Base-by-base conservation (phyloP, 1,284 basidiomycete species). In the Athelia psychrophila region DNA sequence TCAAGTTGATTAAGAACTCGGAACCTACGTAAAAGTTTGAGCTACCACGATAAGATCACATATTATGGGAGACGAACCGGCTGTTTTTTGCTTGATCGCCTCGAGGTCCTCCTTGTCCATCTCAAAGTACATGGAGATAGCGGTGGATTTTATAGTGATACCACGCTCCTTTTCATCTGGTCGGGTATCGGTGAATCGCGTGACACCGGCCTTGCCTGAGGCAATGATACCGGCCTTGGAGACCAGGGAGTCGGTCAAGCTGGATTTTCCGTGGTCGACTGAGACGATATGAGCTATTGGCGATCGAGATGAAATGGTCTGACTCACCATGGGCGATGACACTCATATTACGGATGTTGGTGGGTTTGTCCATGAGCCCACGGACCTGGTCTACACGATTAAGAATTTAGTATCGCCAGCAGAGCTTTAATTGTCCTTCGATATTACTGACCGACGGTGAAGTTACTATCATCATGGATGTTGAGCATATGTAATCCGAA, bases 231-330 rank as follows among this genome's bases (percentile, higher is more conserved):
- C 97, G 59, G 97, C 97, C 82, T 99, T 99, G 62, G 96, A 96
- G 66, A 99, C 95, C 53, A 99, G 83, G 50, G 97, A 98, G 76
- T 99, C 97, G 65, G 97, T 98, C 64, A 99, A 88, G 64, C 97
- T 99, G 54, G 97, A 99, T 79, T 99, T 99, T 79, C 97, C 97
- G 82, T 99, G 97, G 77, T 99, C 97, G 86, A 99, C 94, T 92
- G 61, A 18, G 54, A 56, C 49, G 47, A 47, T 56, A 47, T 54
- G 46, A 22, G 52, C 57, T 55, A 64, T 46, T 58, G 53, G 61
- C 51, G 47, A 48, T 50, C 30, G 38, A 25, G 52, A 57, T 50
- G 47, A 19, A 36, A 12, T 10, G 22, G 12, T 16, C 10, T 13
- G 20, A 44, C 20, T 15, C 20, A 44, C 42, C 42, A 44, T 44